These are phyloP conservation scores for Stemphylium beticola DNA, from an alignment of 2,329 filamentous ascomycete genomes.

Conservation along the genomic window DNA sequence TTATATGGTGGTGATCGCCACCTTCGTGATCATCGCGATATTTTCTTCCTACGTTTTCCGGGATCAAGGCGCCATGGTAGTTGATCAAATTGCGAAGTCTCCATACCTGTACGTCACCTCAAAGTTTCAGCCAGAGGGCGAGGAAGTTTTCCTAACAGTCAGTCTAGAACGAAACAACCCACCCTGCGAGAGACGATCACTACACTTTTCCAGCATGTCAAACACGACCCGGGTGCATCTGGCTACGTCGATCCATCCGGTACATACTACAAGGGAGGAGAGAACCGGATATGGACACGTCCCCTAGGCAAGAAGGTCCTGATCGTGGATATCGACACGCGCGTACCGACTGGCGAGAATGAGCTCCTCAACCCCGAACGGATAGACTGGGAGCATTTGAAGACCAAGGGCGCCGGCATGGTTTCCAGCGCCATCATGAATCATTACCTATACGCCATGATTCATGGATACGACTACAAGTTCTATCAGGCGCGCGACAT, in stretches of 20 bases:
- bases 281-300: conserved; percentile 26
- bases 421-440: conserved; percentile 28
- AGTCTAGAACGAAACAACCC: conserved; percentile 8
- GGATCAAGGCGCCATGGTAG: conserved; percentile 1
- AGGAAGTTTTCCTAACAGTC: background rate
- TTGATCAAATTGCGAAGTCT: conserved; percentile 7
- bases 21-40: conserved; percentile 17
- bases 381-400: conserved; percentile 31
- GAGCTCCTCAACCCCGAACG: conserved; percentile 28
- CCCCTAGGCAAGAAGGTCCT: conserved; percentile 33
- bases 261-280: conserved; percentile 12
- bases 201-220: conserved; percentile 22
- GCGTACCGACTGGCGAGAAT: conserved; percentile 27
- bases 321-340: conserved; percentile 42
- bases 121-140: background rate
- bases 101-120: conserved; percentile 15
- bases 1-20: conserved; percentile 16
- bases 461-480: conserved; percentile 58
- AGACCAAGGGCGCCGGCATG: conserved; percentile 29
- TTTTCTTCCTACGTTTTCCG: conserved; percentile 19
- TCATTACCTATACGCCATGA: conserved; percentile 37
- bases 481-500: conserved; percentile 49
- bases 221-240: conserved; percentile 16
- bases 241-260: conserved; percentile 21
- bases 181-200: conserved; percentile 22